Conservation (phyloP, 768 basidiomycete species). For the Asterophora parasitica region DNA sequence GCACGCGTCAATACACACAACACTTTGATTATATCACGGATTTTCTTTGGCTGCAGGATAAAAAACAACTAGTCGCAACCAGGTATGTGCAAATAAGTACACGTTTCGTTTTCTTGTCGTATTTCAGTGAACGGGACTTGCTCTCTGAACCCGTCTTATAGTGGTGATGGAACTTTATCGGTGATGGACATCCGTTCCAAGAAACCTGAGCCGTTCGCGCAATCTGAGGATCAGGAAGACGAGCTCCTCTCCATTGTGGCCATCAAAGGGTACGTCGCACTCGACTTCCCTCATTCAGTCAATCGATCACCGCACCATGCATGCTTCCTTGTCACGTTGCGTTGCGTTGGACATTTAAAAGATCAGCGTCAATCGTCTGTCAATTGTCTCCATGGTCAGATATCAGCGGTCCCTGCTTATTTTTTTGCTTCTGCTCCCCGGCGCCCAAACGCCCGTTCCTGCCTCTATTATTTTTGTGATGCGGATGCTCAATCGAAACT, state of each 20-base stretch:
- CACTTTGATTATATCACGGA: slow-evolving; percentile 96
- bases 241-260: slow-evolving; percentile 82
- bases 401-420: not conserved
- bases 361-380: slow-evolving; percentile 6
- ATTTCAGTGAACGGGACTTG: too few species aligned
- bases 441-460: slow-evolving; percentile 4
- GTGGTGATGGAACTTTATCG: slow-evolving; percentile 90
- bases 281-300: slow-evolving; percentile 4
- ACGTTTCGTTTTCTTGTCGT: too few species aligned
- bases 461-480: not conserved
- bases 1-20: slow-evolving; percentile 67
- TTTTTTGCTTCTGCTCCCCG: not conserved
- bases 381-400: too few species aligned
- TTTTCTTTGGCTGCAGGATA: slow-evolving; percentile 81
- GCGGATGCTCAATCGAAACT: slow-evolving; percentile 11
- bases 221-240: slow-evolving; percentile 95
- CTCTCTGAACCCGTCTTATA: slow-evolving; percentile 25
- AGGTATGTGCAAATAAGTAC: slow-evolving; percentile 51
- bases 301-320: too few species aligned
- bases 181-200: slow-evolving; percentile 88
- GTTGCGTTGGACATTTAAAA: not conserved
- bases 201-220: slow-evolving; percentile 69
- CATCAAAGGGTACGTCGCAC: slow-evolving; percentile 65
- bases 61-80: slow-evolving; percentile 80
- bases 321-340: slow-evolving; percentile 6